Percentiles rank a stretch among this genome's conserved stretches.
Conservation (phyloP, 1,139 yeast species). For the Candida buenavistaensis region DNA sequence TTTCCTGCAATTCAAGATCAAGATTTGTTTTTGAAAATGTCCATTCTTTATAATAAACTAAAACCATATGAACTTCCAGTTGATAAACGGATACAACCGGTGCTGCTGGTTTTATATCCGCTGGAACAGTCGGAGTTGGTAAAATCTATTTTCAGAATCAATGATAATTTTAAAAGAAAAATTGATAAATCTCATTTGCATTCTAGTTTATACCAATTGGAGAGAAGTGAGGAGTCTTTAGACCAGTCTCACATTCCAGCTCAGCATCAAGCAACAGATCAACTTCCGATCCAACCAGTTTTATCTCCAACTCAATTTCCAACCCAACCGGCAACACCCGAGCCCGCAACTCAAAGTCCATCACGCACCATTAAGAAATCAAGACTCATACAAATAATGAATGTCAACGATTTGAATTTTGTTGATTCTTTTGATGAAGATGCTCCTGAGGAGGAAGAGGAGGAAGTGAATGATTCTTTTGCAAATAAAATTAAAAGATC, state of each 20-base stretch:
- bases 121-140: conserved; percentile 2
- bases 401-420: conserved; percentile 10
- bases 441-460: conserved; percentile 1
- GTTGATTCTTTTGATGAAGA: conserved; percentile 9
- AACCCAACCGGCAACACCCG: too few relatives aligned
- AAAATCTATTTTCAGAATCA: conserved; percentile 7
- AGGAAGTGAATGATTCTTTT: conserved; percentile 11
- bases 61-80: neutral
- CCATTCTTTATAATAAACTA: conserved; percentile 7
- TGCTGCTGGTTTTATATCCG: neutral
- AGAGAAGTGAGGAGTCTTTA: neutral
- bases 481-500: conserved; percentile 9
- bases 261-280: too few relatives aligned
- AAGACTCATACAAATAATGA: conserved; percentile 11
- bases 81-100: neutral
- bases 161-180: conserved; percentile 4
- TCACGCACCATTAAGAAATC: conserved; percentile 13
- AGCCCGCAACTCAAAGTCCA: too few relatives aligned
- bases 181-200: conserved; percentile 4
- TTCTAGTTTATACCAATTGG: conserved; percentile 5
- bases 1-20: conserved; percentile 2
- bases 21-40: conserved; percentile 4
- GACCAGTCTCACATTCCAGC: too few relatives aligned
- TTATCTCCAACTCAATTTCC: too few relatives aligned
- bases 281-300: too few relatives aligned